Conservation (phyloP, 1,284 basidiomycete species). For the Sporisorium sorghi region DNA sequence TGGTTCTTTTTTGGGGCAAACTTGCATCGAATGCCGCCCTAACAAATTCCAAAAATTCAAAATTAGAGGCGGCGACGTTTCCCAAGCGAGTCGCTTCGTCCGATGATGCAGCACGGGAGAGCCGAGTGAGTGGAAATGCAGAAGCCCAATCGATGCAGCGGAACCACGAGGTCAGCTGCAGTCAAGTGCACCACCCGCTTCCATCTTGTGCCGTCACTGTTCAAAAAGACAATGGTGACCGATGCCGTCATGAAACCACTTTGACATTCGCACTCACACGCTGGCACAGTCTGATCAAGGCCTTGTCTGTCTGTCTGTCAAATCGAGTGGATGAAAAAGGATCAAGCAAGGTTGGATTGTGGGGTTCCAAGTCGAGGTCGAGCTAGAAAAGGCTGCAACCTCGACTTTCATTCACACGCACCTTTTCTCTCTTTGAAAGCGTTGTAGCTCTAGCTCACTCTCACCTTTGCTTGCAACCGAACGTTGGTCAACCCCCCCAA, state of each 20-base stretch:
- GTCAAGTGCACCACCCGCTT: background rate
- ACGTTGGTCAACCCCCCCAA: conserved; percentile 10
- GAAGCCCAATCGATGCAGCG: too few relatives aligned
- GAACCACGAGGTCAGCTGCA: conserved; percentile 1
- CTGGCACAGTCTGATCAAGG: too few relatives aligned
- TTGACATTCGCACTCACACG: too few relatives aligned
- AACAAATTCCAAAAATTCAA: background rate
- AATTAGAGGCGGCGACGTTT: background rate
- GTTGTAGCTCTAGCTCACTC: too few relatives aligned
- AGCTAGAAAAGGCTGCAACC: background rate
- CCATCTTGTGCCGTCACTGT: too few relatives aligned
- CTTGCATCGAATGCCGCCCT: background rate
- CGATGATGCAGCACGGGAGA: background rate
- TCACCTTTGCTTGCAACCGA: too few relatives aligned
- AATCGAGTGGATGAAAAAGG: too few relatives aligned
- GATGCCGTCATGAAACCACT: background rate
- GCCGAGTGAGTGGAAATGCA: background rate
- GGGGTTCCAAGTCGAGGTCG: background rate
- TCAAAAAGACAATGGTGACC: too few relatives aligned
- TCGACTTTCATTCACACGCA: background rate
- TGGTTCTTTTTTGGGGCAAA: too few relatives aligned
- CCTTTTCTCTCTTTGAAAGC: background rate
- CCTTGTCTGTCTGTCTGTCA: too few relatives aligned
- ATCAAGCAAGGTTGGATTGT: background rate
- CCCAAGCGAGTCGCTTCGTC: background rate